Conservation (phyloP, 2,329 filamentous ascomycete genomes). For the Epichloe festucae region DNA sequence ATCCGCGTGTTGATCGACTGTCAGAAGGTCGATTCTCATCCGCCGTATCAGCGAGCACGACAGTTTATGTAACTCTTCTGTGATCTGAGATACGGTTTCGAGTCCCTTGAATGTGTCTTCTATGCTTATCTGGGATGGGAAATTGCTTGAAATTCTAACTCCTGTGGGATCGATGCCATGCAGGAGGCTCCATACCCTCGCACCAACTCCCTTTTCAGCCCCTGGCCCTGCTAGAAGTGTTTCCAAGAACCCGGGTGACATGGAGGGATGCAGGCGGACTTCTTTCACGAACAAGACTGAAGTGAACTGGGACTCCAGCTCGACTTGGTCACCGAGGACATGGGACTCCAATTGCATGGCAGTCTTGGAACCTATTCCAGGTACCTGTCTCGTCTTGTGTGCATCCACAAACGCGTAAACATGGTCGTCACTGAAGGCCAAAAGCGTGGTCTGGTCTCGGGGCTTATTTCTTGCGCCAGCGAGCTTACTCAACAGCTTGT, state of each 20-base stretch:
- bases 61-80: conserved; percentile 55
- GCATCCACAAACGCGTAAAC: conserved; percentile 58
- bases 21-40: conserved; percentile 65
- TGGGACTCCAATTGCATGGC: conserved; percentile 37
- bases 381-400: conserved; percentile 67
- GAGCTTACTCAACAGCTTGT: conserved; percentile 76
- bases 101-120: conserved; percentile 80
- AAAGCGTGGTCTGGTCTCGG: conserved; percentile 69
- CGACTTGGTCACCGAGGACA: conserved; percentile 26
- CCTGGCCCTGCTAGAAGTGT: conserved; percentile 58
- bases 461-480: conserved; percentile 79
- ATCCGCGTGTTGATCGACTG: conserved; percentile 28
- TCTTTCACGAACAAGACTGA: conserved; percentile 48
- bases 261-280: conserved; percentile 47
- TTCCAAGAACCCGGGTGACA: conserved; percentile 54
- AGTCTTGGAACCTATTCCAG: conserved; percentile 70
- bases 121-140: conserved; percentile 84
- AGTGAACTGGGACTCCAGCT: conserved; percentile 23
- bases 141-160: conserved; percentile 55
- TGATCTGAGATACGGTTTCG: conserved; percentile 48
- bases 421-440: conserved; percentile 48
- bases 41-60: conserved; percentile 58
- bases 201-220: conserved; percentile 56
- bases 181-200: conserved; percentile 62
- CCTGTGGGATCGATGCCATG: conserved; percentile 68